Evolutionary conservation across 2,329 filamentous ascomycete species (phyloP), one percentile per base, ranked within the genome.

Genomic region (Sporothrix luriei): DNA sequence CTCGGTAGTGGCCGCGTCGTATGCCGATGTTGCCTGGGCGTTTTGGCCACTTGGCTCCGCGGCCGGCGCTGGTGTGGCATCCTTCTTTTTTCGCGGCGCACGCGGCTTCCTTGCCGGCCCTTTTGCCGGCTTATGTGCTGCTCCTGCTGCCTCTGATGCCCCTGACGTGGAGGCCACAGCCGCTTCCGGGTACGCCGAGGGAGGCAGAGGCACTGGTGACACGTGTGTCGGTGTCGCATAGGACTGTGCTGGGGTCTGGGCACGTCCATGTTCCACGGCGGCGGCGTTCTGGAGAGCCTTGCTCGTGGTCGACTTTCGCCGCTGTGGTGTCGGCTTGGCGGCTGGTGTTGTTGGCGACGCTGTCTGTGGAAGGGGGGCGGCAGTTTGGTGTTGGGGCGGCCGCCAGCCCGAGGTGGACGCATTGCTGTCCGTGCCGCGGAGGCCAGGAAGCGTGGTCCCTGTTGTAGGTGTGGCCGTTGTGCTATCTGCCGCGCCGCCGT

Each of bases 41-140:
- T 11, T 40, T 11, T 43, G 40, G 40, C 13, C 40, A 16, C 40
- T 43, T 43, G 69, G 43, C 38, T 52, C 16, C 4, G 29, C 52
- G 6, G 49, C 26, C 7, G 66, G 59, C 21, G 66, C 61, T 3
- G 46, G 46, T 1, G 54, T 57, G 13, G 67, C 40, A 26, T 59
- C 10, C 13, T 52, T 29, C 11, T 40, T 65, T 61, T 68, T 71
- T 6, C 68, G 64, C 4, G 62, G 54, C 7, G 57, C 68, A 9
- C 64, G 55, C 2, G 70, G 59, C 57, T 70, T 71, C 33, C 66
- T 52, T 38, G 64, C 16, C 3, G 40, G 26, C 2, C 68, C 51
- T 10, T 65, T 69, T 7, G 61, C 51, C 33, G 61, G 51, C 19
- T 26, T 46, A 6, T 57, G 61, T 11, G 51, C 49, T 19, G 38